phyloP scores from a whole-genome alignment of 1,139 yeast genomes.

The Suhomyces wounanorum region DNA sequence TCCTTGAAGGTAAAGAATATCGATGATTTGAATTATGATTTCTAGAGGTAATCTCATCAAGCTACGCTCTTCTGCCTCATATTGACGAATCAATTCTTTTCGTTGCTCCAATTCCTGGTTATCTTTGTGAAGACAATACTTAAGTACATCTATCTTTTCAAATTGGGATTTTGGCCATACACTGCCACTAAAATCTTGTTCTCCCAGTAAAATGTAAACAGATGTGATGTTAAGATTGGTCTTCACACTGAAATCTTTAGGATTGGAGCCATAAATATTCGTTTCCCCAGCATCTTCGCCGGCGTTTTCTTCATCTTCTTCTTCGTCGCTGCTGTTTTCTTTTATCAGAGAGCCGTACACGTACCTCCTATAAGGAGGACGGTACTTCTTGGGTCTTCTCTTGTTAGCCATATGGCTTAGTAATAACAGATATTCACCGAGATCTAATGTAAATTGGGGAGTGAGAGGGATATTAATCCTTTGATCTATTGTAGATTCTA shows the following conservation, averaged over 20 bases:
- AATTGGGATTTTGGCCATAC: slow-evolving; percentile 49
- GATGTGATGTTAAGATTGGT: slow-evolving; percentile 35
- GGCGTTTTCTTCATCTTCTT: slow-evolving; percentile 32
- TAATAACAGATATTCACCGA: not conserved
- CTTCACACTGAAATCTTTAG: slow-evolving; percentile 29
- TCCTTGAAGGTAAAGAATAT: slow-evolving; percentile 35
- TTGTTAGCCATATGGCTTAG: slow-evolving; percentile 70
- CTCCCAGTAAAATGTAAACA: slow-evolving; percentile 38
- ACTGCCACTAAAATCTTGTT: slow-evolving; percentile 25
- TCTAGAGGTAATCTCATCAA: slow-evolving; percentile 57
- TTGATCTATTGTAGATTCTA: not conserved
- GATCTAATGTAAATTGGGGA: not conserved
- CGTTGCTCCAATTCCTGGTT: slow-evolving; percentile 19
- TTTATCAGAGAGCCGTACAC: slow-evolving; percentile 61
- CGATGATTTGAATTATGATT: slow-evolving; percentile 54
- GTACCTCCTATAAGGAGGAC: slow-evolving; percentile 75
- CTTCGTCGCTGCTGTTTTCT: slow-evolving; percentile 36
- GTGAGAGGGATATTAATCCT: not conserved
- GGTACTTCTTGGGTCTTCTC: slow-evolving; percentile 77
- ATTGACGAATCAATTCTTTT: slow-evolving; percentile 20
- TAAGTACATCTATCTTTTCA: slow-evolving; percentile 49
- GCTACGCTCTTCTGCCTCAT: slow-evolving; percentile 17
- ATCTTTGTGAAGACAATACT: slow-evolving; percentile 30
- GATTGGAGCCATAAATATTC: slow-evolving; percentile 22
- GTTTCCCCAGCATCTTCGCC: slow-evolving; percentile 5